Evolutionary conservation across 805 yeast species (phyloP).

Genomic region (Torulaspora microellipsoides): DNA sequence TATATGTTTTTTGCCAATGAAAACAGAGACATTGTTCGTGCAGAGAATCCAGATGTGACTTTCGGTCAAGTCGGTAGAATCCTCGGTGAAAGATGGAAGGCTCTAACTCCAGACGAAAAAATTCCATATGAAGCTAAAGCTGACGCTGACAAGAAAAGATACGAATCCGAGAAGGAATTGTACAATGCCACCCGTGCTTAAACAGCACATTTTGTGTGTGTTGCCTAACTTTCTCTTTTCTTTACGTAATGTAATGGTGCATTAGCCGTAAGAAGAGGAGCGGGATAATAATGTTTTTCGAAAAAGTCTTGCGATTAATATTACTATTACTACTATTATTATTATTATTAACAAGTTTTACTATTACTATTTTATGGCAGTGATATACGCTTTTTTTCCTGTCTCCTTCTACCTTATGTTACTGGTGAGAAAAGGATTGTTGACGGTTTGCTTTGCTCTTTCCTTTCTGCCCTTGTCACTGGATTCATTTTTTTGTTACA

Average conservation of each 20-base stretch:
- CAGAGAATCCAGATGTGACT: slow-evolving; percentile 93
- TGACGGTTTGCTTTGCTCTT: too few relatives aligned
- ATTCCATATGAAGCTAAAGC: slow-evolving; percentile 90
- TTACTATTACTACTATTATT: slow-evolving; percentile 3
- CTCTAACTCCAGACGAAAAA: slow-evolving; percentile 75
- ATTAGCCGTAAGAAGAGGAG: not conserved
- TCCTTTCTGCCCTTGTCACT: slow-evolving; percentile 1
- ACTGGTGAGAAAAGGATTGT: too few relatives aligned
- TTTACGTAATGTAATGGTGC: too few relatives aligned
- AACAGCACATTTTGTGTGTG: not conserved
- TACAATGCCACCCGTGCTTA: slow-evolving; percentile 46
- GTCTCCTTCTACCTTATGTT: not conserved
- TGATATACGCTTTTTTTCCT: not conserved
- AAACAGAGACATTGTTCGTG: slow-evolving; percentile 91
- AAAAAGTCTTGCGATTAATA: not conserved
- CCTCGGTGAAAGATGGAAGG: slow-evolving; percentile 97
- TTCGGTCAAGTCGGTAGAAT: slow-evolving; percentile 95
- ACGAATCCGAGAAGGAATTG: slow-evolving; percentile 92
- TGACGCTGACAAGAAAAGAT: slow-evolving; percentile 94
- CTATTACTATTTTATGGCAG: not conserved
- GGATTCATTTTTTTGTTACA: too few relatives aligned
- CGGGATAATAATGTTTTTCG: not conserved
- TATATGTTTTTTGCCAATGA: slow-evolving; percentile 99
- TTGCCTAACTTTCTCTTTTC: not conserved
- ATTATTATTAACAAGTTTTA: slow-evolving; percentile 1